Percentiles rank a stretch among this genome's conserved stretches.
phyloP scores from a whole-genome alignment of 768 basidiomycete genomes.

The Suillus weaverae region DNA sequence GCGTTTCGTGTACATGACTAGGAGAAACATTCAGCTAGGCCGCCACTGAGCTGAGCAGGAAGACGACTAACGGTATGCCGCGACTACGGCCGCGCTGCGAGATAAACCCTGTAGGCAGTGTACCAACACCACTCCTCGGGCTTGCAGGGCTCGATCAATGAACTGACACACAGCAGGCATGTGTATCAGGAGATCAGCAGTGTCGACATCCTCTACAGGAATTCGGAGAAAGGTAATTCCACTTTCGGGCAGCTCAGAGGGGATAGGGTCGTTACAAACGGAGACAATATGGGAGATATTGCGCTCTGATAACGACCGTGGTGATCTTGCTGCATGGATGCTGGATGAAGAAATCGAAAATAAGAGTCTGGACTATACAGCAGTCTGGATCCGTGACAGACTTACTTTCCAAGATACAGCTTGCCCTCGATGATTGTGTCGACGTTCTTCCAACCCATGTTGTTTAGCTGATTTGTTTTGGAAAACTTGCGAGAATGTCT shows the following conservation, averaged over 20 bases:
- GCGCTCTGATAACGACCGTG: slow-evolving; percentile 69
- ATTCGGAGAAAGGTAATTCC: slow-evolving; percentile 72
- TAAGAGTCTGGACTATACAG: slow-evolving; percentile 7
- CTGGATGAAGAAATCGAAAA: slow-evolving; percentile 36
- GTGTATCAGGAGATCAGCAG: slow-evolving; percentile 66
- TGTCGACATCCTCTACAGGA: slow-evolving; percentile 67
- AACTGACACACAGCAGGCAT: slow-evolving; percentile 67
- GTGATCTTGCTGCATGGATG: slow-evolving; percentile 67
- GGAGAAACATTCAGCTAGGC: slow-evolving; percentile 15
- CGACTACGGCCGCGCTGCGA: slow-evolving; percentile 67
- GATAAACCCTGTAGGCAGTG: slow-evolving; percentile 69
- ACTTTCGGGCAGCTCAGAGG: slow-evolving; percentile 68
- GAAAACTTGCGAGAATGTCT: slow-evolving; percentile 31
- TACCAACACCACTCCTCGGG: slow-evolving; percentile 63
- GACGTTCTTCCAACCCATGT: slow-evolving; percentile 62
- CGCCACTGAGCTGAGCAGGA: not conserved
- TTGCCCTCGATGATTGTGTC: slow-evolving; percentile 62
- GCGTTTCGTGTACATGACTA: slow-evolving; percentile 69
- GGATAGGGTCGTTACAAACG: slow-evolving; percentile 71
- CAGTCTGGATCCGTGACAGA: slow-evolving; percentile 27
- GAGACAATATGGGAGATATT: slow-evolving; percentile 80
- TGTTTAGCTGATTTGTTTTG: slow-evolving; percentile 19
- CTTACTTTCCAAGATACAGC: slow-evolving; percentile 76
- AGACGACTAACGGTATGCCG: slow-evolving; percentile 65
- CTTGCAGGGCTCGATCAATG: slow-evolving; percentile 58